Evolutionary conservation across 2,329 filamentous ascomycete species (phyloP).

Genomic region (Pseudogymnoascus destructans): DNA sequence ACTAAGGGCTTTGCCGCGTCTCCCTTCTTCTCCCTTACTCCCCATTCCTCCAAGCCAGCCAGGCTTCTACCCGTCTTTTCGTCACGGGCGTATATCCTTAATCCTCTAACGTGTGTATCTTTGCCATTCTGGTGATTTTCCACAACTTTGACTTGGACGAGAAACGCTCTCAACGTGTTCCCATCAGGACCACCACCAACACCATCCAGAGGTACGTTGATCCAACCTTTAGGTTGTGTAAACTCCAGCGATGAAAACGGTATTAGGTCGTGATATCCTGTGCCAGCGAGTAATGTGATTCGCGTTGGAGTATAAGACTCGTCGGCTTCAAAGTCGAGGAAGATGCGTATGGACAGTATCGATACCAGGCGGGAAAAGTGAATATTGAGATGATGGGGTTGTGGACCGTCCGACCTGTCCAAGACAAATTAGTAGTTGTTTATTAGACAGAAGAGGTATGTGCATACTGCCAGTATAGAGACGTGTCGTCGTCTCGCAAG

Average conservation of each 20-base stretch:
- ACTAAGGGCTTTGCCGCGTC: constrained; percentile 1
- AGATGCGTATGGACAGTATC: constrained; percentile 64
- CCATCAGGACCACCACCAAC: constrained; percentile 47
- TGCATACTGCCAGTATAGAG: constrained; percentile 65
- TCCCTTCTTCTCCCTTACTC: constrained; percentile 4
- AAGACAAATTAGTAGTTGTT: background rate
- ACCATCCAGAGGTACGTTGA: constrained; percentile 61
- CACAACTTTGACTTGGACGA: constrained; percentile 78
- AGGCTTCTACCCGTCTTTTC: constrained; percentile 17
- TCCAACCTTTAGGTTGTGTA: constrained; percentile 74
- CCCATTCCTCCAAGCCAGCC: constrained; percentile 12
- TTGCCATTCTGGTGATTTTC: constrained; percentile 99
- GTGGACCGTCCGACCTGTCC: constrained; percentile 62
- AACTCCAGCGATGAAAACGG: constrained; percentile 75
- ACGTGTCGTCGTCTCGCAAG: constrained; percentile 59
- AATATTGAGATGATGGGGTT: constrained; percentile 70
- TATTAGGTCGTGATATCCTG: constrained; percentile 79
- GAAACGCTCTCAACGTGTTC: constrained; percentile 71
- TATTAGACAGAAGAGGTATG: background rate
- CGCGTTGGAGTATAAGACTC: constrained; percentile 95
- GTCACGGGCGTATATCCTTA: constrained; percentile 61
- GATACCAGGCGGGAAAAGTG: constrained; percentile 77
- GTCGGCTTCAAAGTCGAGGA: constrained; percentile 82
- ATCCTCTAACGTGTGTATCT: constrained; percentile 88
- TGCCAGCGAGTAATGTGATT: constrained; percentile 79